These are phyloP conservation scores for Hypoxylon sp. DNA, from an alignment of 2,329 filamentous ascomycete genomes.

Conservation along the genomic window DNA sequence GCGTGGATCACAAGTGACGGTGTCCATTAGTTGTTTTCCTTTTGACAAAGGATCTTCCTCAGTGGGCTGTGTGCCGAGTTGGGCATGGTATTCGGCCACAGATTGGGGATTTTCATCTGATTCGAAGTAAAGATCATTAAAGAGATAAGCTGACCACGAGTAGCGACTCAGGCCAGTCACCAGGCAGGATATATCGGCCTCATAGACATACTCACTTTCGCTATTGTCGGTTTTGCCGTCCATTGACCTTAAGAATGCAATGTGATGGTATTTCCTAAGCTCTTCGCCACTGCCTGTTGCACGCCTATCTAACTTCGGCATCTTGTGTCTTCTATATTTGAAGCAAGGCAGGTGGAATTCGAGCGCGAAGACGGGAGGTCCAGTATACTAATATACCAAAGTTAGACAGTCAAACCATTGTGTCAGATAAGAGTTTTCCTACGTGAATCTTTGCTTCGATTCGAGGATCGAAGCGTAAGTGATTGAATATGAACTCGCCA, in stretches of 20 bases:
- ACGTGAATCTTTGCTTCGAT: conserved; percentile 10
- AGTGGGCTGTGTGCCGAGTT: neutral
- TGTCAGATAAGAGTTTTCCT: neutral
- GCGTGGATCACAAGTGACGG: neutral
- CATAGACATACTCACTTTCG: conserved; percentile 14
- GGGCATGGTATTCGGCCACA: conserved; percentile 10
- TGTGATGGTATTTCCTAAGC: conserved; percentile 11
- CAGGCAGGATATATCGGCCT: conserved; percentile 14
- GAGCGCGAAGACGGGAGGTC: conserved; percentile 4
- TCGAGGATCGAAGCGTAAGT: conserved; percentile 8
- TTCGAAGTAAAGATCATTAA: conserved; percentile 22
- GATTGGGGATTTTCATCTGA: conserved; percentile 6
- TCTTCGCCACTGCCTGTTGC: neutral
- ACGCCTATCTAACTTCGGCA: conserved; percentile 3
- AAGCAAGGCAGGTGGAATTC: conserved; percentile 22
- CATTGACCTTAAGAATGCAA: conserved; percentile 19
- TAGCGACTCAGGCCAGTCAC: conserved; percentile 8
- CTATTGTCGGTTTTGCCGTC: conserved; percentile 15
- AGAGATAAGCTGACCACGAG: conserved; percentile 18
- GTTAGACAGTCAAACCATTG: neutral
- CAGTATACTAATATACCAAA: neutral
- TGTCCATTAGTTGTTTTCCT: neutral
- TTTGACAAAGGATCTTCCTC: conserved; percentile 12
- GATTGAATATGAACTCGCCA: conserved; percentile 17
- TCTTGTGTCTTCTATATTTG: conserved; percentile 5